phyloP scores from a whole-genome alignment of 23 red algal genomes.

The Gracilaria vermiculophylla region DNA sequence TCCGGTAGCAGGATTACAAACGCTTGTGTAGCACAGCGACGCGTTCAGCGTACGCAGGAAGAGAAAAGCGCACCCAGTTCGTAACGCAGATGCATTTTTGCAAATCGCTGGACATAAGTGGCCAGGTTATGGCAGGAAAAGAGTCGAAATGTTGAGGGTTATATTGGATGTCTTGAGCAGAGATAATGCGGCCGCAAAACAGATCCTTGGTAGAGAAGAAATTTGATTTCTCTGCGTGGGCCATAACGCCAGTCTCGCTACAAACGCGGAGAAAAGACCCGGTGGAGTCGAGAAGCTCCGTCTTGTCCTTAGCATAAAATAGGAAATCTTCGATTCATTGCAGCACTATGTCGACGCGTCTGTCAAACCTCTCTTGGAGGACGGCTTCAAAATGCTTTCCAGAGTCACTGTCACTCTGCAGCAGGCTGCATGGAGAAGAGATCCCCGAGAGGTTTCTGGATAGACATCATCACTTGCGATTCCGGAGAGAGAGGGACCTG shows the following conservation, averaged over 20 bases:
- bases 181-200: slow-evolving; percentile 19
- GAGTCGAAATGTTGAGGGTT: background rate
- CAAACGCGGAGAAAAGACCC: slow-evolving; percentile 1
- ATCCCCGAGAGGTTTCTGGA: background rate
- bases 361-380: background rate
- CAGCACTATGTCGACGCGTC: background rate
- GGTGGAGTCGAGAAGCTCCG: background rate
- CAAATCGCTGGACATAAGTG: background rate
- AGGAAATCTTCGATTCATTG: slow-evolving; percentile 40
- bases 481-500: background rate
- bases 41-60: background rate
- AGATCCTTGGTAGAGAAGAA: background rate
- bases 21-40: too few relatives aligned
- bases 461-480: background rate
- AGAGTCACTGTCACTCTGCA: slow-evolving; percentile 7
- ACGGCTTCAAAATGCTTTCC: slow-evolving; percentile 44
- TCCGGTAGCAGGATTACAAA: too few relatives aligned
- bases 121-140: background rate
- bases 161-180: background rate
- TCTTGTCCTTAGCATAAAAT: background rate
- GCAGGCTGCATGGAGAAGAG: background rate
- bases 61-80: background rate
- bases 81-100: slow-evolving; percentile 32
- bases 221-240: slow-evolving; percentile 1
- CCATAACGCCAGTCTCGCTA: background rate